Percentiles rank a stretch among this genome's conserved stretches.
Evolutionary conservation across 768 basidiomycete species (phyloP).

Genomic region (Favolaschia claudopus): DNA sequence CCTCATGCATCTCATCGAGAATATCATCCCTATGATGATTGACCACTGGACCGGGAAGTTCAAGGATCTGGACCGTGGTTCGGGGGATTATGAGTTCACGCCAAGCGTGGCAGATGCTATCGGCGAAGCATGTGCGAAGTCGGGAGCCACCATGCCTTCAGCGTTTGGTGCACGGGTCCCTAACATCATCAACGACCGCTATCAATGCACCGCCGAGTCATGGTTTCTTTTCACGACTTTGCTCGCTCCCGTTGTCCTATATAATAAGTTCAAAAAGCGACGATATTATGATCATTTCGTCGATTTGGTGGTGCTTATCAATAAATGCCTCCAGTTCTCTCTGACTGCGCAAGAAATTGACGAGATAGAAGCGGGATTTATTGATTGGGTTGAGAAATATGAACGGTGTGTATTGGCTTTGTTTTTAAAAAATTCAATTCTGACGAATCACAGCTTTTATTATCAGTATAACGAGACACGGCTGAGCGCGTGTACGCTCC

Average conservation of each 20-base stretch:
- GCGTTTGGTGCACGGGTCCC: conserved; percentile 37
- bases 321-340: background rate
- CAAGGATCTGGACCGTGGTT: no score
- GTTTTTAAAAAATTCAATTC: no score
- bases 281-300: conserved; percentile 15
- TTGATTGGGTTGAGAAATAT: conserved; percentile 9
- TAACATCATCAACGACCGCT: conserved; percentile 32
- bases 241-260: conserved; percentile 35
- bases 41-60: no score
- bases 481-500: conserved; percentile 6
- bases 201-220: conserved; percentile 36
- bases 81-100: conserved; percentile 29
- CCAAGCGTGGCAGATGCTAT: conserved; percentile 40
- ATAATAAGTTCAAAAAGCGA: background rate
- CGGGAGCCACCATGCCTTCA: conserved; percentile 38
- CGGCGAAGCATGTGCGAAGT: conserved; percentile 32
- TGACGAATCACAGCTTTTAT: conserved; percentile 19
- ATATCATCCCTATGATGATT: no score
- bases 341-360: background rate
- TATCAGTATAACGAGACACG: conserved; percentile 12
- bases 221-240: conserved; percentile 38
- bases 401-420: no score
- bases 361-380: background rate
- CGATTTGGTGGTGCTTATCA: background rate
- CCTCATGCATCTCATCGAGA: no score